Percentiles rank a stretch among this genome's conserved stretches.
phyloP scores from a whole-genome alignment of 306 rosid species.

The Malus asiatica region DNA sequence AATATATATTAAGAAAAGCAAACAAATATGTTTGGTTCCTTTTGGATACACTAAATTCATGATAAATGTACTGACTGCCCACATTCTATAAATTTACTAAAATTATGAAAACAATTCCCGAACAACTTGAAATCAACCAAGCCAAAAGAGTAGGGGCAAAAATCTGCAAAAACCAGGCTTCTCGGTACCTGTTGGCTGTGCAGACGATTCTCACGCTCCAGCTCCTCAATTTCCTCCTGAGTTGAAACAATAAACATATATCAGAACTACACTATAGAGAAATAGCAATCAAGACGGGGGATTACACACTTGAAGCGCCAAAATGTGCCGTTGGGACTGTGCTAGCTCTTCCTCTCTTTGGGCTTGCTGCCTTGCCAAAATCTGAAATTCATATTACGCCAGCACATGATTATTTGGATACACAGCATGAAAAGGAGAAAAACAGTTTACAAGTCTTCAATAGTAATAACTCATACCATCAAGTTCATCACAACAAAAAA shows the following conservation, averaged over 20 bases:
- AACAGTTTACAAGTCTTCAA: not conserved
- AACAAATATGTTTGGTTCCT: not conserved
- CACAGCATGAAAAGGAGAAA: slow-evolving; percentile 2
- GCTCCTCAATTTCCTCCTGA: slow-evolving; percentile 97
- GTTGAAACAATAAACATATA: slow-evolving; percentile 12
- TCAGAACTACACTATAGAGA: slow-evolving; percentile 8
- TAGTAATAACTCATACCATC: not conserved
- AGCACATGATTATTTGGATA: slow-evolving; percentile 1
- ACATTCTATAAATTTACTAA: not conserved
- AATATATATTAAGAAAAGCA: not conserved
- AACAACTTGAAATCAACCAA: not conserved
- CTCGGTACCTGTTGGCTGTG: slow-evolving; percentile 83
- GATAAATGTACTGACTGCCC: not conserved
- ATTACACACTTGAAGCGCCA: slow-evolving; percentile 87
- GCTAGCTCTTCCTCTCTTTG: slow-evolving; percentile 96
- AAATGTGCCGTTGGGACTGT: slow-evolving; percentile 90
- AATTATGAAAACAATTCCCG: not conserved
- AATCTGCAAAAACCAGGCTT: slow-evolving; percentile 14
- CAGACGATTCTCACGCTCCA: slow-evolving; percentile 92
- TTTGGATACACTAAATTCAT: not conserved
- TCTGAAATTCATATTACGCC: slow-evolving; percentile 40
- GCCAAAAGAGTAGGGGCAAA: not conserved
- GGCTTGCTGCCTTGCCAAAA: slow-evolving; percentile 98
- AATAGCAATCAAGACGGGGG: slow-evolving; percentile 4
- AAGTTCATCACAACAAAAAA: not conserved